These are phyloP conservation scores for Alliaria petiolata DNA, from an alignment of 345 rosid genomes.

Conservation along the genomic window DNA sequence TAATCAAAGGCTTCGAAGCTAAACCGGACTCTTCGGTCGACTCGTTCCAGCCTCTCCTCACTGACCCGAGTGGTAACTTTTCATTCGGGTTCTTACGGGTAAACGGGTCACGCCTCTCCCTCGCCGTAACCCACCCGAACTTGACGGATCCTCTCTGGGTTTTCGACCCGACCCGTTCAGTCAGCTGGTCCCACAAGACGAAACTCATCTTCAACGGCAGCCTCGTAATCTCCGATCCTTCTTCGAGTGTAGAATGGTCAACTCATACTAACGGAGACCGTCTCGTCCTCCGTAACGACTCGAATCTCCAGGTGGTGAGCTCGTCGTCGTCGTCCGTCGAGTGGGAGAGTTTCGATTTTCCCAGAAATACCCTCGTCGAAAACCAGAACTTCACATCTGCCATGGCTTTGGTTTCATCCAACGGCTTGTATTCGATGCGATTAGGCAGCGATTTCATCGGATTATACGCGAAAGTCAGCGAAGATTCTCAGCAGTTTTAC, in stretches of 20 bases:
- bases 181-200: conserved; percentile 59
- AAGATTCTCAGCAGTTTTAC: conserved; percentile 50
- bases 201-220: conserved; percentile 70
- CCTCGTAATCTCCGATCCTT: conserved; percentile 48
- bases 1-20: conserved; percentile 54
- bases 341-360: conserved; percentile 81
- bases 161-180: conserved; percentile 34
- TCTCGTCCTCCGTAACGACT: conserved; percentile 58
- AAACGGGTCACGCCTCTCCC: conserved; percentile 52
- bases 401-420: conserved; percentile 59
- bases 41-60: conserved; percentile 60
- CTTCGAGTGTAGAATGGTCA: conserved; percentile 54
- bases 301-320: conserved; percentile 58
- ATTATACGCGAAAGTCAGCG: conserved; percentile 54
- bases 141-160: conserved; percentile 64
- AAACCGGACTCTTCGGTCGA: conserved; percentile 46
- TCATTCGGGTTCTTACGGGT: conserved; percentile 73
- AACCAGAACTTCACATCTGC: conserved; percentile 63
- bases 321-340: conserved; percentile 16
- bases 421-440: conserved; percentile 58
- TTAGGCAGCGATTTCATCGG: conserved; percentile 62
- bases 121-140: conserved; percentile 58
- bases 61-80: conserved; percentile 60
- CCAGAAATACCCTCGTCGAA: conserved; percentile 62
- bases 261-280: conserved; percentile 54